Evolutionary conservation across 1,284 basidiomycete species (phyloP).

Genomic region (Cryptococcus sp.): DNA sequence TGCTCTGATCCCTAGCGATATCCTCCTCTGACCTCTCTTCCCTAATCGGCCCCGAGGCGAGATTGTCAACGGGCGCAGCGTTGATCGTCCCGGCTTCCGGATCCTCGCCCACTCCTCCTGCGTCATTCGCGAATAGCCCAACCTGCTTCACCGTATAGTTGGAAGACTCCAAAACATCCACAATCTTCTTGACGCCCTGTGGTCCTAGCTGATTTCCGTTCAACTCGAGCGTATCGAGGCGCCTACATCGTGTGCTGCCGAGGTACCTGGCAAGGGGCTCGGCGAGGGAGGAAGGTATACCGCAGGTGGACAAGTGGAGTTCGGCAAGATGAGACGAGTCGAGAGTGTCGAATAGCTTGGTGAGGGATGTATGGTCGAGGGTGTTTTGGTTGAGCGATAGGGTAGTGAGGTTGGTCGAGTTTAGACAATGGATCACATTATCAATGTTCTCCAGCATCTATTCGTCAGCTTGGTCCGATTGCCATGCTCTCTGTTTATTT

Average conservation of each 20-base stretch:
- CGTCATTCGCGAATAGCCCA: slow-evolving; percentile 30
- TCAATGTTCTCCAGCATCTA: slow-evolving; percentile 19
- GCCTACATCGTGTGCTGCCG: slow-evolving; percentile 19
- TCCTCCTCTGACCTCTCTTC: slow-evolving; percentile 6
- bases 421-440: slow-evolving; percentile 25
- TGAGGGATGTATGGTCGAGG: slow-evolving; percentile 16
- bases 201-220: slow-evolving; percentile 37
- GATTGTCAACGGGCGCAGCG: background rate
- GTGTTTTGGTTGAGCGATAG: slow-evolving; percentile 33
- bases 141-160: slow-evolving; percentile 30
- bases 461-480: slow-evolving; percentile 8
- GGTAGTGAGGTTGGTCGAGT: slow-evolving; percentile 22
- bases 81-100: background rate
- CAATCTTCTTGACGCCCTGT: slow-evolving; percentile 23
- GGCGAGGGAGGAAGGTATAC: slow-evolving; percentile 13
- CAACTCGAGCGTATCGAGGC: slow-evolving; percentile 29
- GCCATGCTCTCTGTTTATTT: background rate
- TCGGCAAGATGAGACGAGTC: slow-evolving; percentile 21
- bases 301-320: slow-evolving; percentile 36
- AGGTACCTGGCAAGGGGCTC: slow-evolving; percentile 20
- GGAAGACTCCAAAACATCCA: slow-evolving; percentile 28
- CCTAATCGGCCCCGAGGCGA: background rate
- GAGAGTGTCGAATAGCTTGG: slow-evolving; percentile 22
- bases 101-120: background rate
- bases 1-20: slow-evolving; percentile 7